These are phyloP conservation scores for Cladosporium halotolerans DNA, from an alignment of 2,329 filamentous ascomycete genomes.

Conservation along the genomic window DNA sequence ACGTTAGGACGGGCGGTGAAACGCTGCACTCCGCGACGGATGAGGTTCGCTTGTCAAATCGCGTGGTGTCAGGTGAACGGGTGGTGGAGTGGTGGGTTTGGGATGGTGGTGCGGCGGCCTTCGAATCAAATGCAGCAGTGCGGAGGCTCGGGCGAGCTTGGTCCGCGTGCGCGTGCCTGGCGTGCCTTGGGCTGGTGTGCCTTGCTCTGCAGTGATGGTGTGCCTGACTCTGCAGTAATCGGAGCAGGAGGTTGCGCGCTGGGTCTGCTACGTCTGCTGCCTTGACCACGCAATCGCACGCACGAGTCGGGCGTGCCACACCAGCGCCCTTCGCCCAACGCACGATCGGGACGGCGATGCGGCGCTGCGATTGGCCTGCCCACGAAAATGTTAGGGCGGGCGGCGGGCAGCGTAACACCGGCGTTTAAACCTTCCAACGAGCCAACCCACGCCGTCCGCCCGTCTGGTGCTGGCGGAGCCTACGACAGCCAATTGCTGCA, in stretches of 20 bases:
- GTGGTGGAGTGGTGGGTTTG: background rate
- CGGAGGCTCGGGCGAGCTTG: background rate
- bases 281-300: too few species aligned
- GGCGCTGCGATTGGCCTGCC: background rate
- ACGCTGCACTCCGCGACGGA: constrained; percentile 3
- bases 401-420: background rate
- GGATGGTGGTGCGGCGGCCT: background rate
- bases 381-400: too few species aligned
- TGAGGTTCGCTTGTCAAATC: background rate
- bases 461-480: background rate
- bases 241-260: too few species aligned
- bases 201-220: too few species aligned
- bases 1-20: background rate
- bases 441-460: background rate
- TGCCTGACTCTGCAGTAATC: too few species aligned
- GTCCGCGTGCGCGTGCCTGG: background rate
- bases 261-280: too few species aligned
- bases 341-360: background rate
- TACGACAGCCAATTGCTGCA: background rate
- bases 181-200: too few species aligned
- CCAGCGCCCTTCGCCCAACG: background rate
- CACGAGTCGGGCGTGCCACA: too few species aligned
- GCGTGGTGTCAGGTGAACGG: constrained; percentile 1
- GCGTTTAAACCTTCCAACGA: background rate
- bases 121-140: background rate